Base-by-base conservation (phyloP, 192 early-diverging fungal genomes). In the Coemansia sp. region DNA sequence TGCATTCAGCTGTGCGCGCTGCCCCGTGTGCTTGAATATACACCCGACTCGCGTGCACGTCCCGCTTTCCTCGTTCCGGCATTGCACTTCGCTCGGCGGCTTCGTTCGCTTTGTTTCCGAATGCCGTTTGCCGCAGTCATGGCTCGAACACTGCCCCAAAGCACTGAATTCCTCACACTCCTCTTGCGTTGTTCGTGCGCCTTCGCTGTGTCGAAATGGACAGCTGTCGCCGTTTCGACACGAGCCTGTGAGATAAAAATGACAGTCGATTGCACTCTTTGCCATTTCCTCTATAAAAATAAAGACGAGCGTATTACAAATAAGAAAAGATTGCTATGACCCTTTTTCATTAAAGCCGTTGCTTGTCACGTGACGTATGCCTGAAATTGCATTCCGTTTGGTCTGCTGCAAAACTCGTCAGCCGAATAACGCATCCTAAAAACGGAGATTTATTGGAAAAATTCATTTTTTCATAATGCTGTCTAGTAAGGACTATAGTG, bases 211-310 rank as follows among this genome's bases (percentile, higher is more conserved):
- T 19, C 76, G 48, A 38, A 78, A 78, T 26, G 52, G 63, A 12
- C 76, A 78, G 14, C 52, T 37, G 38, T 68, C 67, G 23, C 76
- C 76, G 38, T 78, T 78, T 23, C 66, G 70, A 37, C 76, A 78
- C 0, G 76, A 35, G 16, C 70, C 48, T 11, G 57, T 68, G 26
- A 78, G 49, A 54, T 66, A 78, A 56, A 78, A 78, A 62, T 73
- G 71, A 38, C 76, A 78, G 58, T 78, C 76, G 11, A 71, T 53
- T 49, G 59, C 32, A 18, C 64, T 62, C 49, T 54, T 63, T 5
- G 65, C 52, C 49, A 50, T 23, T 51, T 32, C 32, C 7, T 8
- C 7, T 16, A 62, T 19, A 57, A 61, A 52, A 14, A 48, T 22
- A 22, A 47, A 48, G 39, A 43, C 12, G 3, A 43, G 41, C 32